These are phyloP conservation scores for Colletotrichum sp. DNA, from an alignment of 2,329 filamentous ascomycete genomes.

Conservation along the genomic window DNA sequence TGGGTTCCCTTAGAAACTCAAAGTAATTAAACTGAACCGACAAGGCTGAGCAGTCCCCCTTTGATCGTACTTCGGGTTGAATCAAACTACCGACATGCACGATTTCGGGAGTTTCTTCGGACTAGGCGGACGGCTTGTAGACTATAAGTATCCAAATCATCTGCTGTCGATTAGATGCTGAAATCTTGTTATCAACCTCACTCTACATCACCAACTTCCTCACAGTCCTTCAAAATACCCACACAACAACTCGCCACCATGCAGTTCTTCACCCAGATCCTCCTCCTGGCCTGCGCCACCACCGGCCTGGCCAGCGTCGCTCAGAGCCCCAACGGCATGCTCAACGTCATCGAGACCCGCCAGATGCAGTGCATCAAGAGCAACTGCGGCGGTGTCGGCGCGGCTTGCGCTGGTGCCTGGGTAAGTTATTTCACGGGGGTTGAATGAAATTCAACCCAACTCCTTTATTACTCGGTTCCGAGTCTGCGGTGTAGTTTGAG, in stretches of 20 bases:
- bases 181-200: not conserved
- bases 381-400: not conserved
- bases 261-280: not conserved
- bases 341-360: not conserved
- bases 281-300: not conserved
- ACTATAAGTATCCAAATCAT: not conserved
- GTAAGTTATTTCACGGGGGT: not conserved
- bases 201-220: not conserved
- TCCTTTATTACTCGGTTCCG: rapidly evolving
- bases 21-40: not conserved
- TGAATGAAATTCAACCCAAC: not conserved
- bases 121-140: not conserved
- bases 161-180: rapidly evolving
- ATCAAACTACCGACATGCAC: not conserved
- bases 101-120: not conserved
- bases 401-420: not conserved
- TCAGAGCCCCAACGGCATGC: not conserved
- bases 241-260: not conserved
- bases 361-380: not conserved
- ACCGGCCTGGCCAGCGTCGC: not conserved
- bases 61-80: not conserved
- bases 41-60: not conserved
- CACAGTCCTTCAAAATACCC: not conserved
- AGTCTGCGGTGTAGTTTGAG: not conserved
- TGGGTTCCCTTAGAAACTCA: not conserved